Base-by-base conservation (phyloP, 1,139 yeast species). In the Yamadazyma sp. region DNA sequence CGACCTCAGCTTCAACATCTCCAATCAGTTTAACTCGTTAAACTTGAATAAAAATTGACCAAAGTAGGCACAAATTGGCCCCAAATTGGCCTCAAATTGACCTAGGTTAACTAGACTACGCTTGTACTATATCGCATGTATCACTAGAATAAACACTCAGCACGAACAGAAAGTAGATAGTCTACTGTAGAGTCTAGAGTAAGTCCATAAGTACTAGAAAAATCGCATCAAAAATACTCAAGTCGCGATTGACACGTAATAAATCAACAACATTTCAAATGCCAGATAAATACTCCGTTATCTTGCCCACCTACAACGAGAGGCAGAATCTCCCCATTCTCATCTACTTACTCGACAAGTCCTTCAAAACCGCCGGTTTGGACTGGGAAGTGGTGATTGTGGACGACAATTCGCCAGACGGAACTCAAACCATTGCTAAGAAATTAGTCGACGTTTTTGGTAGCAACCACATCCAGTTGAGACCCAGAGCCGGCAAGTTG, bases 351-450 rank as follows among this genome's bases (percentile, higher is more conserved):
- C 67, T 85, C 48, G 84, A 85, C 47, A 80, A 82, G 60, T 81
- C 86, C n/a, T 82, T 85, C 66, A 67, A 68, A 34, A 76, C 70
- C 38, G 66, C 79, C 52, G 66, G 74, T 32, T 63, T 84, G 42
- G 75, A 81, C 57, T 85, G 94, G 94, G 94, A 85, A 59, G 78
- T 85, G 18, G 67, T 85, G 41, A 82, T 85, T 56, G 92, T 85
- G 37, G 94, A 85, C 54, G 94, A 85, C 55, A 80, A 78, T 46
- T 82, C 90, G 3, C 94, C 94, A 32, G 94, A 85, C 58, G 92
- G 92, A 13, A 85, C 94, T 14, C 90, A 82, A 59, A 83, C 78
- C 21, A 71, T 84, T 36, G 90, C 90, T 48, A 70, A 76, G 48
- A 77, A 84, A 62, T 70, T 85, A 50, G 76, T 81, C 49, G 62